phyloP scores from a whole-genome alignment of 345 rosid species.

The Aquilaria malaccensis region DNA sequence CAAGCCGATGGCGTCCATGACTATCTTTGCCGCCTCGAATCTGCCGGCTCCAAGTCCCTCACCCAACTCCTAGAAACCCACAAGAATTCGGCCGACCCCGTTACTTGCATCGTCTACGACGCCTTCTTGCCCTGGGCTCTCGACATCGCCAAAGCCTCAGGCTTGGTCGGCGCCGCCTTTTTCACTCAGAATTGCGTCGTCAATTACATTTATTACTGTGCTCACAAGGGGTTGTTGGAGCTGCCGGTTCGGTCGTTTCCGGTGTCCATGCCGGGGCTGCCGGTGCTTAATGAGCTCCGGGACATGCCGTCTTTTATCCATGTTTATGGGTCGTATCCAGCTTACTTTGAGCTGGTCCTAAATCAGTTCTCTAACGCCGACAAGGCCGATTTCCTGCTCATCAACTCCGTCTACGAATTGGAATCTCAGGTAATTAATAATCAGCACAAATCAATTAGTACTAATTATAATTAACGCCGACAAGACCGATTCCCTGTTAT shows the following conservation, averaged over 20 bases:
- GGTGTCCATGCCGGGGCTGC: conserved; percentile 23
- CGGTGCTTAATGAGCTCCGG: conserved; percentile 30
- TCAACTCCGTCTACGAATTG: conserved; percentile 37
- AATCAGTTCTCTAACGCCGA: conserved; percentile 43
- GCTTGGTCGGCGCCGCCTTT: conserved; percentile 46
- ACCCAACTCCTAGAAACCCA: conserved; percentile 34
- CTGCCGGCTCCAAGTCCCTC: conserved; percentile 39
- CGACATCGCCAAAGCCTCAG: conserved; percentile 50
- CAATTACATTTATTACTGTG: conserved; percentile 44
- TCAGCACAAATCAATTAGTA: too few species aligned
- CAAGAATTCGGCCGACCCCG: conserved; percentile 22
- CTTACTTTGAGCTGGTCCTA: conserved; percentile 42
- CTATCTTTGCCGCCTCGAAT: conserved; percentile 30
- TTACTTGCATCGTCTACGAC: conserved; percentile 53
- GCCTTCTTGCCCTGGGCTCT: conserved; percentile 58
- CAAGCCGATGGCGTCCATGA: conserved; percentile 19
- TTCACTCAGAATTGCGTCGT: conserved; percentile 67
- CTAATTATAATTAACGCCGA: too few species aligned
- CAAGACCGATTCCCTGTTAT: too few species aligned
- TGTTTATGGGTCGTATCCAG: conserved; percentile 37
- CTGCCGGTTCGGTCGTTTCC: conserved; percentile 31
- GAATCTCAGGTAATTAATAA: conserved; percentile 32
- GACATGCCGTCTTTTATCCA: conserved; percentile 56
- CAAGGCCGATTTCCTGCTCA: conserved; percentile 37
- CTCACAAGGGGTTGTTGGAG: conserved; percentile 27